These are phyloP conservation scores for Cyclocybe aegerita DNA, from an alignment of 768 basidiomycete species.

Conservation along the genomic window DNA sequence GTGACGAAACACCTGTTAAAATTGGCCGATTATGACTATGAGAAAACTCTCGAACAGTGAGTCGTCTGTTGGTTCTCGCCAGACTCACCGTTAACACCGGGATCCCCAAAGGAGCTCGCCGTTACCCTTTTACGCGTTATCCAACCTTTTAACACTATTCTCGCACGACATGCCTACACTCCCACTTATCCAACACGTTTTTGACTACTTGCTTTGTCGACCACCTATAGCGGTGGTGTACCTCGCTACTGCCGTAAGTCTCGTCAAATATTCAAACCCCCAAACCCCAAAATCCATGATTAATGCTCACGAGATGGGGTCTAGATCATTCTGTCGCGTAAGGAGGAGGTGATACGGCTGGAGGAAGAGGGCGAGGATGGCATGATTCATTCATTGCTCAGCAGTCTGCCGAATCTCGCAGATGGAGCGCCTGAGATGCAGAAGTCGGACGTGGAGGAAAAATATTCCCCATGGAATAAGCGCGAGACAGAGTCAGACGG, in stretches of 20 bases:
- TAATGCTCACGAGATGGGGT: background rate
- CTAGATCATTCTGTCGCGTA: conserved; percentile 75
- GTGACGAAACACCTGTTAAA: conserved; percentile 73
- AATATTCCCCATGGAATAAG: background rate
- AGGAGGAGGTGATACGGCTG: conserved; percentile 60
- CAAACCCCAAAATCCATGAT: background rate
- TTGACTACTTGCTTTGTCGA: conserved; percentile 83
- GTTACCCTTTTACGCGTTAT: conserved; percentile 86
- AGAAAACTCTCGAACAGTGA: conserved; percentile 67
- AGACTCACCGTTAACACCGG: background rate
- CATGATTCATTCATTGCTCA: conserved; percentile 77
- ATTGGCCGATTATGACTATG: conserved; percentile 68
- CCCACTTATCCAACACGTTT: conserved; percentile 87
- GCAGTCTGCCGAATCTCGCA: conserved; percentile 56
- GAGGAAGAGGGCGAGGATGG: conserved; percentile 75
- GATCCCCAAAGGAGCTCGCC: conserved; percentile 55
- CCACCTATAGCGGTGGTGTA: conserved; percentile 84
- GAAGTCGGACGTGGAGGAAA: background rate
- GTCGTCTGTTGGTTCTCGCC: conserved; percentile 16
- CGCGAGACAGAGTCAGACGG: conserved; percentile 2
- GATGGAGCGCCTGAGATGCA: conserved; percentile 33
- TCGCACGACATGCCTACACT: conserved; percentile 90
- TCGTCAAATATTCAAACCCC: background rate
- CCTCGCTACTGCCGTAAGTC: conserved; percentile 75
- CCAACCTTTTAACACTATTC: conserved; percentile 88